These are phyloP conservation scores for Cucurbita moschata DNA, from an alignment of 306 rosid species.

Conservation along the genomic window DNA sequence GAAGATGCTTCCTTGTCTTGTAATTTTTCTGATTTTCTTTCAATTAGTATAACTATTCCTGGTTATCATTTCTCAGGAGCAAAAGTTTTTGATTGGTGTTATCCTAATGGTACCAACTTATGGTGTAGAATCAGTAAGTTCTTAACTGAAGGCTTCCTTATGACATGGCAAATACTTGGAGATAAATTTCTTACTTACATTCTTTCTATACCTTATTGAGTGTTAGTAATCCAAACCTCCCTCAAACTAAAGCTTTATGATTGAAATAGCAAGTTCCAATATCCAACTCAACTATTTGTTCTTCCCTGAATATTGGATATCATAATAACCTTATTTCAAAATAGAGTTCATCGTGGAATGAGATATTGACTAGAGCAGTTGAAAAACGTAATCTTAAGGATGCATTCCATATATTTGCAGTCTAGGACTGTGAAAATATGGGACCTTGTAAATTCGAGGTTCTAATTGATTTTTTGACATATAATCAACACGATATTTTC, in stretches of 20 bases:
- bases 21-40: background rate
- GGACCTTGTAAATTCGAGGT: background rate
- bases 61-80: constrained; percentile 38
- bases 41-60: background rate
- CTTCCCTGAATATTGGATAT: background rate
- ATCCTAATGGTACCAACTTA: constrained; percentile 94
- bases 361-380: background rate
- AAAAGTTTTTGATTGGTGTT: constrained; percentile 85
- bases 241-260: background rate
- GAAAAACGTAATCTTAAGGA: background rate
- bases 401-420: background rate
- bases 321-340: background rate
- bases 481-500: background rate
- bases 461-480: background rate
- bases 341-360: background rate
- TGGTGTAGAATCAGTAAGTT: constrained; percentile 89
- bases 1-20: background rate
- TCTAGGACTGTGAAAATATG: background rate
- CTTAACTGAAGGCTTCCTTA: background rate
- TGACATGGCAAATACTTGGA: background rate
- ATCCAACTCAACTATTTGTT: background rate
- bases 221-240: background rate
- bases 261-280: background rate
- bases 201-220: background rate
- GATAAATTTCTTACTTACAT: background rate